Percentiles rank a stretch among this genome's conserved stretches.
These are phyloP conservation scores for Astrothelium macrocarpum DNA, from an alignment of 495 filamentous ascomycete genomes.

Conservation along the genomic window DNA sequence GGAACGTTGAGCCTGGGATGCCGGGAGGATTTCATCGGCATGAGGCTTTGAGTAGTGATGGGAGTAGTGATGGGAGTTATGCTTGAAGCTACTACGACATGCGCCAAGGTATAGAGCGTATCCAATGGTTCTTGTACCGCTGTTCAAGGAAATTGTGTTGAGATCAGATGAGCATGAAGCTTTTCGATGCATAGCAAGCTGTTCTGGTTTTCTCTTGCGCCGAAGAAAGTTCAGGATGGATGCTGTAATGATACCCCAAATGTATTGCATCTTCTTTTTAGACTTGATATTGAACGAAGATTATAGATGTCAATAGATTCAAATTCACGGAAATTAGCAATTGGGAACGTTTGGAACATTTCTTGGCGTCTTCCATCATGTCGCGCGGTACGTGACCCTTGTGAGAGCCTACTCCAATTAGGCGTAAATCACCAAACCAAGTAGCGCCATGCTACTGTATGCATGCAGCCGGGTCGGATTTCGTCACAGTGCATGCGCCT, in stretches of 20 bases:
- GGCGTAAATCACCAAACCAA: background rate
- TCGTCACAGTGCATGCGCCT: background rate
- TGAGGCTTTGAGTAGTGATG: background rate
- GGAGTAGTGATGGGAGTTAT: too few relatives aligned
- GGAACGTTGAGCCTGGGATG: background rate
- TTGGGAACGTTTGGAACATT: background rate
- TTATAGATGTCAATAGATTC: background rate
- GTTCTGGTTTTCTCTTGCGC: too few relatives aligned
- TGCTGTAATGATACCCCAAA: background rate
- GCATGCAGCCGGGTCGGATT: background rate
- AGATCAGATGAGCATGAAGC: background rate
- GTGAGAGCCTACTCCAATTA: background rate
- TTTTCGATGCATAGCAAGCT: background rate
- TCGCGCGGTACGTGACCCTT: background rate
- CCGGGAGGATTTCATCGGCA: background rate
- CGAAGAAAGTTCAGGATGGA: background rate
- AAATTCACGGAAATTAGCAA: background rate
- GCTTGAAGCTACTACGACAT: background rate
- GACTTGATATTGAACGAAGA: background rate
- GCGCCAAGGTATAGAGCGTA: background rate
- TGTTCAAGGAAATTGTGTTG: background rate
- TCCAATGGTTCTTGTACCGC: background rate
- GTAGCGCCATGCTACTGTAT: background rate
- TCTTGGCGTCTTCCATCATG: background rate
- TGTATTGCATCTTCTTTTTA: background rate